Evolutionary conservation across 768 basidiomycete genomes (phyloP).

Genomic region (Boletus pseudopeckii): DNA sequence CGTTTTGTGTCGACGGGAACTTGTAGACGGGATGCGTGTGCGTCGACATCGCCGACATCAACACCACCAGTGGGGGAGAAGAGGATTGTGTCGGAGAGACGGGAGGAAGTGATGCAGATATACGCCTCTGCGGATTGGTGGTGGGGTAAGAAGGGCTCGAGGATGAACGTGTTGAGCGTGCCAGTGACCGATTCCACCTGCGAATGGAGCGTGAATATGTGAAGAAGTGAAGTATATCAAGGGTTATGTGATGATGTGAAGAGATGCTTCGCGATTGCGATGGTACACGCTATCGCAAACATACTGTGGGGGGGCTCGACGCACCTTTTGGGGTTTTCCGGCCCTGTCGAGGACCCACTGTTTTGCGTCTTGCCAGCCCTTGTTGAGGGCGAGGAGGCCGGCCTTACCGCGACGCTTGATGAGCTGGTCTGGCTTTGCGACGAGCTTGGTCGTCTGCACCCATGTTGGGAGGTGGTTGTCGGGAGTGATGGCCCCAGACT

Average conservation of each 20-base stretch:
- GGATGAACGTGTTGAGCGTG: constrained; percentile 94
- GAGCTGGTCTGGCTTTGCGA: constrained; percentile 96
- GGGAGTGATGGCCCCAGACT: constrained; percentile 56
- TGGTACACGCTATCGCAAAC: neutral
- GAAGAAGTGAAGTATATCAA: neutral
- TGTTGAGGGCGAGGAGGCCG: constrained; percentile 92
- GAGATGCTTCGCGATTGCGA: constrained; percentile 12
- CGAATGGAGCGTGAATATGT: constrained; percentile 12
- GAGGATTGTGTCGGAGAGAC: constrained; percentile 93
- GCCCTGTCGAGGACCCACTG: constrained; percentile 85
- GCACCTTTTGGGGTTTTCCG: constrained; percentile 84
- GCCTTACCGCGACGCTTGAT: constrained; percentile 99
- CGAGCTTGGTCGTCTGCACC: constrained; percentile 84
- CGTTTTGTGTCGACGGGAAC: constrained; percentile 60
- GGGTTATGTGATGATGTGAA: constrained; percentile 26
- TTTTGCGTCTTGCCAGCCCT: constrained; percentile 83
- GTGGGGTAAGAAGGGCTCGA: constrained; percentile 98
- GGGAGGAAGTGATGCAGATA: constrained; percentile 94
- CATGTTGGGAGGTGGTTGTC: constrained; percentile 67
- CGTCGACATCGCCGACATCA: constrained; percentile 97
- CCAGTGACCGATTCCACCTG: constrained; percentile 94
- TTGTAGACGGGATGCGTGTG: constrained; percentile 88
- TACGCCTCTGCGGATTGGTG: constrained; percentile 94
- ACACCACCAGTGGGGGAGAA: constrained; percentile 99
- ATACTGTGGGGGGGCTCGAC: constrained; percentile 1